Percentiles rank a stretch among this genome's conserved stretches.
Conservation (phyloP, 169 alveolate genomes). For the Plasmodium billcollinsi region DNA sequence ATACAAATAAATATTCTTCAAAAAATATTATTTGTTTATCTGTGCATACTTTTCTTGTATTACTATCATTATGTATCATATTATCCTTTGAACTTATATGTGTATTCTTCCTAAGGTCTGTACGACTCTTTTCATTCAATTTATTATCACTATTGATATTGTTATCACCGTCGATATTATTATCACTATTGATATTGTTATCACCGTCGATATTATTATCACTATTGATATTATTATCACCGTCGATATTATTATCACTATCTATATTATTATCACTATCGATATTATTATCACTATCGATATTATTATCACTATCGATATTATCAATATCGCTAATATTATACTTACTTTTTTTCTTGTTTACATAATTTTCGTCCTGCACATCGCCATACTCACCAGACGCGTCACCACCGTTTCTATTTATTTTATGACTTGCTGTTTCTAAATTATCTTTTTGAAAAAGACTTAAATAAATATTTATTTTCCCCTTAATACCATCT, state of each 20-base stretch:
- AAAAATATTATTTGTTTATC: conserved; percentile 35
- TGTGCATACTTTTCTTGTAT: no score
- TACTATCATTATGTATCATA: no score
- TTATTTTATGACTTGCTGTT: not conserved
- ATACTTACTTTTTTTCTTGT: not conserved
- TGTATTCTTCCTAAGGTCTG: no score
- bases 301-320: not conserved
- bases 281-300: not conserved
- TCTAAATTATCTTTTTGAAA: conserved; percentile 13
- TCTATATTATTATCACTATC: not conserved
- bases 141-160: not conserved
- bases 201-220: not conserved
- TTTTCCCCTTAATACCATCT: conserved; percentile 17
- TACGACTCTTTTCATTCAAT: not conserved
- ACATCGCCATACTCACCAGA: not conserved
- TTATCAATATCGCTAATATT: not conserved
- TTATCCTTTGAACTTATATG: no score
- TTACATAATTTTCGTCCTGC: not conserved
- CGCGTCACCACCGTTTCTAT: not conserved
- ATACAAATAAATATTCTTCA: conserved; percentile 50
- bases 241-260: not conserved
- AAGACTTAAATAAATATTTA: conserved; percentile 37
- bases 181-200: not conserved
- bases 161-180: not conserved
- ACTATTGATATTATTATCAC: not conserved